phyloP scores from a whole-genome alignment of 2,329 filamentous ascomycete species.

The Trichoderma polysporum region DNA sequence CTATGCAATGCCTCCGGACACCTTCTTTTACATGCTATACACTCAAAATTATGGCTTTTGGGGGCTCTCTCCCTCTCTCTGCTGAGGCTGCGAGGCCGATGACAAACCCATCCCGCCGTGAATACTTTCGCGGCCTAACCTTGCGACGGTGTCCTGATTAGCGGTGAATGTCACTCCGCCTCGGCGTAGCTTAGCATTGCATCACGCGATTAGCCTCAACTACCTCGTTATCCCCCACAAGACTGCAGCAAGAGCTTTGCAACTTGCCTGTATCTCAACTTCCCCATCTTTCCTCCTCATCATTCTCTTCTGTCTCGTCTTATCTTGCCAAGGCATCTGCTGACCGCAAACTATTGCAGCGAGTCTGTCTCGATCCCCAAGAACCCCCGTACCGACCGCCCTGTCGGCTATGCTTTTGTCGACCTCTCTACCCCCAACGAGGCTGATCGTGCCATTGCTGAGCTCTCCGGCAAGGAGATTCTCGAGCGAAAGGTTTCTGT shows the following conservation, averaged over 20 bases:
- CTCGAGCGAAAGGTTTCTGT: conserved; percentile 99
- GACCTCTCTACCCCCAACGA: conserved; percentile 93
- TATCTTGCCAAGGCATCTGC: neutral
- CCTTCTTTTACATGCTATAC: neutral
- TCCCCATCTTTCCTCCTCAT: neutral
- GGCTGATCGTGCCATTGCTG: conserved; percentile 90
- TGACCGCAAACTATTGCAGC: conserved; percentile 51
- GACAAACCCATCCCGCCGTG: neutral
- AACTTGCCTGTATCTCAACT: neutral
- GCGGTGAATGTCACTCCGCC: conserved; percentile 21
- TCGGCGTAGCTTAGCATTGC: neutral
- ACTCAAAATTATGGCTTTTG: neutral
- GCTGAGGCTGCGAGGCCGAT: neutral
- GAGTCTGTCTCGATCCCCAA: conserved; percentile 99
- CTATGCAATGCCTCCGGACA: neutral
- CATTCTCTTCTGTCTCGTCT: neutral
- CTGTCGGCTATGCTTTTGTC: conserved; percentile 98
- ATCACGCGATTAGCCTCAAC: conserved; percentile 8
- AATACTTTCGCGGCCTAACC: neutral
- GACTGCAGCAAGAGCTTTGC: neutral
- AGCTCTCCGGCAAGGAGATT: conserved; percentile 96
- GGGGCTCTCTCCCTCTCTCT: neutral
- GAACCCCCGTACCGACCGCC: conserved; percentile 97
- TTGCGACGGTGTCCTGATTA: conserved; percentile 19
- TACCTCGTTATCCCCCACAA: neutral